phyloP scores from a whole-genome alignment of 140 eudicot genomes.

The Senecio squalidus region DNA sequence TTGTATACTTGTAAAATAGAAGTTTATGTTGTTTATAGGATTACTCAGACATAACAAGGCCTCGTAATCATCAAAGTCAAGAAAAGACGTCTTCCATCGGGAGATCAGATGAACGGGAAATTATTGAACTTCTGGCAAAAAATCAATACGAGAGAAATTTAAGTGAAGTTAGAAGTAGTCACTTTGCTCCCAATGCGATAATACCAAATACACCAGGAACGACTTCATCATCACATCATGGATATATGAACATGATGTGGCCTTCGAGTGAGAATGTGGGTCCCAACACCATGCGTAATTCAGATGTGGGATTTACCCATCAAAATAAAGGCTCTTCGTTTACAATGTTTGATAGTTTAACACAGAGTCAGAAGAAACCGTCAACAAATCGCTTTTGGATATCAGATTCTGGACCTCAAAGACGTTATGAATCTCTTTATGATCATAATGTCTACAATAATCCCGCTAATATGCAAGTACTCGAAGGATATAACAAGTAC shows the following conservation, averaged over 20 bases:
- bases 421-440: constrained; percentile 20
- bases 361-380: constrained; percentile 31
- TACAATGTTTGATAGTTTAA: constrained; percentile 24
- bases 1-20: too few relatives aligned
- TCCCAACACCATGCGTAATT: constrained; percentile 23
- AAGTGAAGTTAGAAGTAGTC: constrained; percentile 28
- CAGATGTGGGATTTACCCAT: constrained; percentile 4
- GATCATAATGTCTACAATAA: constrained; percentile 10
- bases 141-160: constrained; percentile 58
- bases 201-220: constrained; percentile 3
- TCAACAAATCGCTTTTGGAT: constrained; percentile 20
- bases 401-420: constrained; percentile 21
- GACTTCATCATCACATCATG: too few relatives aligned
- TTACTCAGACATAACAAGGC: constrained; percentile 25
- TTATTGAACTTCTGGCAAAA: constrained; percentile 72
- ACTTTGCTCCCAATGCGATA: neutral
- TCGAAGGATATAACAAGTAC: too few relatives aligned
- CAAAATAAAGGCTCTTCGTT: constrained; percentile 13
- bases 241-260: too few relatives aligned
- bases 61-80: constrained; percentile 34
- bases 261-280: constrained; percentile 19
- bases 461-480: too few relatives aligned
- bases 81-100: constrained; percentile 28
- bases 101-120: constrained; percentile 60
- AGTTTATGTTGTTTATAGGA: constrained; percentile 43